These are phyloP conservation scores for Obelidium mucronatum DNA, from an alignment of 192 early-diverging fungal genomes.

Conservation along the genomic window DNA sequence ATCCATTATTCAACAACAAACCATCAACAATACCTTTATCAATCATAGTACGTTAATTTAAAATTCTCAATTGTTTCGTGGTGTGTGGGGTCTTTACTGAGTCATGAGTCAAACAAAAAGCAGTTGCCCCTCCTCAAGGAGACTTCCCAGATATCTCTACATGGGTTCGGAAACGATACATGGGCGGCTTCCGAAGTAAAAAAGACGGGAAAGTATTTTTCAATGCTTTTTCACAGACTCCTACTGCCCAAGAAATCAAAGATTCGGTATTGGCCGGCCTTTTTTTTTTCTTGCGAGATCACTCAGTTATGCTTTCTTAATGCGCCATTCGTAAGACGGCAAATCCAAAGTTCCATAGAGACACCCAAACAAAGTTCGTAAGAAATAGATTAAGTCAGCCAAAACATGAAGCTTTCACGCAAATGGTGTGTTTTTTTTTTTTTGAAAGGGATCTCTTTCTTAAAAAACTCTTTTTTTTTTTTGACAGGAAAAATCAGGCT, in stretches of 20 bases:
- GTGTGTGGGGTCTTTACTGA: too few species aligned
- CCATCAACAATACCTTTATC: too few species aligned
- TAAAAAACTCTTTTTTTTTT: neutral
- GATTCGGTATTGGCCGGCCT: slow-evolving; percentile 43
- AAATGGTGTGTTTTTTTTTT: too few species aligned
- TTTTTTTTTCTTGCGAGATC: slow-evolving; percentile 23
- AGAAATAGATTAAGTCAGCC: slow-evolving; percentile 51
- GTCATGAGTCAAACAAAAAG: too few species aligned
- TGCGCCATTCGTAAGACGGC: neutral
- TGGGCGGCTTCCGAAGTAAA: slow-evolving; percentile 58
- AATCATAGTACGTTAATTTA: too few species aligned
- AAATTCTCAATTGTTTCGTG: too few species aligned
- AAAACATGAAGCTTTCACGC: slow-evolving; percentile 49
- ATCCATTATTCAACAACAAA: too few species aligned
- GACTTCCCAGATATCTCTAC: slow-evolving; percentile 22
- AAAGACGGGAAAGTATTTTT: slow-evolving; percentile 52
- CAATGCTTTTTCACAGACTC: slow-evolving; percentile 62
- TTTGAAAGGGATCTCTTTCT: neutral
- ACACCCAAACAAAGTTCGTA: slow-evolving; percentile 62
- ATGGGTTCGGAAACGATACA: slow-evolving; percentile 58
- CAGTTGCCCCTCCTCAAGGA: too few species aligned
- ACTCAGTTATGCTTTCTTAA: neutral
- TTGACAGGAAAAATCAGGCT: slow-evolving; percentile 52
- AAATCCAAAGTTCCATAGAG: slow-evolving; percentile 53
- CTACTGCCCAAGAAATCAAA: slow-evolving; percentile 62